These are phyloP conservation scores for Dactylorhiza incarnata DNA, from an alignment of 106 monocot genomes.

Conservation along the genomic window DNA sequence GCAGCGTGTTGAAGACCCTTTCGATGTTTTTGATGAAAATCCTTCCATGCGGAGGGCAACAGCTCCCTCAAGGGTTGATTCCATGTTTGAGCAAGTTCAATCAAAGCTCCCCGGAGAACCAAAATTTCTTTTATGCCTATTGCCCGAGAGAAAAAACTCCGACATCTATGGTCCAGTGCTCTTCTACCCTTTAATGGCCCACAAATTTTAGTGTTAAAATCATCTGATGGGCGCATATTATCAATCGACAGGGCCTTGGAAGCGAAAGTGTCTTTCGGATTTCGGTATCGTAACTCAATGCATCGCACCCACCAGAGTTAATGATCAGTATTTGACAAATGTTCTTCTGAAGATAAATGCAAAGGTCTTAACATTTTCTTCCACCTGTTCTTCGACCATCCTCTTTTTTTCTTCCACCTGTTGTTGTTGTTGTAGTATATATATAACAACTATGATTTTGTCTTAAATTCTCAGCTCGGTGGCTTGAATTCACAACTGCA, in stretches of 20 bases:
- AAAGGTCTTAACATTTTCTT: constrained; percentile 28
- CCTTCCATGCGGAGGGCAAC: constrained; percentile 40
- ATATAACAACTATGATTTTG: not conserved
- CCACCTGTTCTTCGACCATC: no score
- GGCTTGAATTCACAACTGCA: constrained; percentile 75
- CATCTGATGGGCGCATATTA: not conserved
- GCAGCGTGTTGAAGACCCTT: constrained; percentile 61
- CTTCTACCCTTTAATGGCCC: not conserved
- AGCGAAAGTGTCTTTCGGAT: constrained; percentile 69
- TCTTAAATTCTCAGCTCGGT: constrained; percentile 48
- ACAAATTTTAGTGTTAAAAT: not conserved
- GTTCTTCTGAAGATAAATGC: constrained; percentile 89
- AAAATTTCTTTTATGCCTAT: constrained; percentile 68
- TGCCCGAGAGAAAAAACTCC: constrained; percentile 86
- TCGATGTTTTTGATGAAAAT: constrained; percentile 65
- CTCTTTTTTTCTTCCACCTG: no score
- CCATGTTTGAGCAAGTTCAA: constrained; percentile 64
- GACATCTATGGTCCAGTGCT: constrained; percentile 71
- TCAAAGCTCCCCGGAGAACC: constrained; percentile 59
- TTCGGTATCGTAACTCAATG: constrained; percentile 93
- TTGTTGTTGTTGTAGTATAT: no score
- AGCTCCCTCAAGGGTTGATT: constrained; percentile 60
- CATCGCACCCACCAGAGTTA: constrained; percentile 63
- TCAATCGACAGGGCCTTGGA: constrained; percentile 74
- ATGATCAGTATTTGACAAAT: constrained; percentile 86